These are phyloP conservation scores for Emergomyces pasteurianus DNA, from an alignment of 2,329 filamentous ascomycete genomes.

Conservation along the genomic window DNA sequence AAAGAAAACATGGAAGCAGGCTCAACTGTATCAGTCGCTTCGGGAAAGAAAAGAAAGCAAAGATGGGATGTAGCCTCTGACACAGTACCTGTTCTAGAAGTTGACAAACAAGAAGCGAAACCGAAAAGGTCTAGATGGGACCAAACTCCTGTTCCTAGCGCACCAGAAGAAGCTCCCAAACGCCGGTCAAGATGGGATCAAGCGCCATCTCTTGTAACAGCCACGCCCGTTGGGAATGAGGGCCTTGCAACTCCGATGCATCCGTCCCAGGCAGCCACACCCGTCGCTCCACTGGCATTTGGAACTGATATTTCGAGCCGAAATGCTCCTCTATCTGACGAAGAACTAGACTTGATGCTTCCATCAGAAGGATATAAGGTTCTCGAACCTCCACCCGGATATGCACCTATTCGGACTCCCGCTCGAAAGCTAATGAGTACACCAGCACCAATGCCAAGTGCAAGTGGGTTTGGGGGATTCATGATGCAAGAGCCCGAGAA, in stretches of 20 bases:
- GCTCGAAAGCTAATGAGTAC: conserved; percentile 64
- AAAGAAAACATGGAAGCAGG: conserved; percentile 64
- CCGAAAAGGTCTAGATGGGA: conserved; percentile 80
- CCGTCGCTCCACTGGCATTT: conserved; percentile 50
- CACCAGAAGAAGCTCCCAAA: conserved; percentile 49
- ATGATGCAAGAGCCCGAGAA: conserved; percentile 96
- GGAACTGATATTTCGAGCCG: conserved; percentile 70
- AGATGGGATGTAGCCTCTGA: conserved; percentile 77
- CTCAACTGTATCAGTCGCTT: conserved; percentile 50
- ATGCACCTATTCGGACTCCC: conserved; percentile 68
- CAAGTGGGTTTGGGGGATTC: conserved; percentile 62
- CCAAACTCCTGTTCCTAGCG: conserved; percentile 55
- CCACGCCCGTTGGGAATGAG: conserved; percentile 60
- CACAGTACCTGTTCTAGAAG: conserved; percentile 38
- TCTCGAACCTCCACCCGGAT: conserved; percentile 79
- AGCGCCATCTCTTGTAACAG: conserved; percentile 54
- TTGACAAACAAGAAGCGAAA: conserved; percentile 47
- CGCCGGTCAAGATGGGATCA: conserved; percentile 86
- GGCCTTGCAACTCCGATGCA: conserved; percentile 72
- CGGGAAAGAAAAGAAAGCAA: conserved; percentile 76
- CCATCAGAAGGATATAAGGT: conserved; percentile 89
- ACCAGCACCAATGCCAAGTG: conserved; percentile 48
- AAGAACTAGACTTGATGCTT: conserved; percentile 84
- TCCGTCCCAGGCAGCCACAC: conserved; percentile 47
- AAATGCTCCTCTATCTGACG: conserved; percentile 75